These are phyloP conservation scores for Epithele typhae DNA, from an alignment of 768 basidiomycete genomes.

Conservation along the genomic window DNA sequence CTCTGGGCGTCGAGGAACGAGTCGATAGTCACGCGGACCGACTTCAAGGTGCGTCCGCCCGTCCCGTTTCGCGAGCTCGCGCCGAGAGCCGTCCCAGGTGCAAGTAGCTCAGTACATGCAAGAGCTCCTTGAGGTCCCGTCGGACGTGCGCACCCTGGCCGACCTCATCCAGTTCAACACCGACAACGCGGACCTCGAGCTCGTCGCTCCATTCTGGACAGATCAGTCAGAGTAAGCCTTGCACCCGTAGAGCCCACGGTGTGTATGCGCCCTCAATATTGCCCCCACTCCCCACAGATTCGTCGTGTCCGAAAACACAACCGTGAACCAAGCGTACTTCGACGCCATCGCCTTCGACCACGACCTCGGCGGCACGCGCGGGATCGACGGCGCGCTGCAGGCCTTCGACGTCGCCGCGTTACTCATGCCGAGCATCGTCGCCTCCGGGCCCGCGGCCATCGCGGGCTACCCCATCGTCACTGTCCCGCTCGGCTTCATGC, in stretches of 20 bases:
- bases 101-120: slow-evolving; percentile 47
- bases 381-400: slow-evolving; percentile 31
- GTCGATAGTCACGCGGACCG: slow-evolving; percentile 46
- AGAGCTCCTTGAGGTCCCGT: slow-evolving; percentile 46
- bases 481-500: slow-evolving; percentile 60
- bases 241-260: background rate
- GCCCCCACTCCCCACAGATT: too few relatives aligned
- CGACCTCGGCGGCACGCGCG: slow-evolving; percentile 28
- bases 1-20: slow-evolving; percentile 43
- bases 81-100: slow-evolving; percentile 36
- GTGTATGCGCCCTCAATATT: slow-evolving; percentile 15
- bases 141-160: slow-evolving; percentile 47
- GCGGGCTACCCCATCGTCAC: slow-evolving; percentile 67
- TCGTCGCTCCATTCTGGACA: slow-evolving; percentile 30
- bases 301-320: slow-evolving; percentile 24
- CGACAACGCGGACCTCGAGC: slow-evolving; percentile 45
- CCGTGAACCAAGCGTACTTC: slow-evolving; percentile 27
- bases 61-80: too few relatives aligned
- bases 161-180: slow-evolving; percentile 59
- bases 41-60: slow-evolving; percentile 47
- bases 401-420: slow-evolving; percentile 30
- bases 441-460: slow-evolving; percentile 40
- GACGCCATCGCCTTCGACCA: slow-evolving; percentile 27
- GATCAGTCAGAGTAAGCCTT: slow-evolving; percentile 32
- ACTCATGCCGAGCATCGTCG: slow-evolving; percentile 20